A percentile compares a stretch with the other conserved stretches of the same genome.
phyloP scores from a whole-genome alignment of 768 basidiomycete species.

The Hemileccinum impolitum region DNA sequence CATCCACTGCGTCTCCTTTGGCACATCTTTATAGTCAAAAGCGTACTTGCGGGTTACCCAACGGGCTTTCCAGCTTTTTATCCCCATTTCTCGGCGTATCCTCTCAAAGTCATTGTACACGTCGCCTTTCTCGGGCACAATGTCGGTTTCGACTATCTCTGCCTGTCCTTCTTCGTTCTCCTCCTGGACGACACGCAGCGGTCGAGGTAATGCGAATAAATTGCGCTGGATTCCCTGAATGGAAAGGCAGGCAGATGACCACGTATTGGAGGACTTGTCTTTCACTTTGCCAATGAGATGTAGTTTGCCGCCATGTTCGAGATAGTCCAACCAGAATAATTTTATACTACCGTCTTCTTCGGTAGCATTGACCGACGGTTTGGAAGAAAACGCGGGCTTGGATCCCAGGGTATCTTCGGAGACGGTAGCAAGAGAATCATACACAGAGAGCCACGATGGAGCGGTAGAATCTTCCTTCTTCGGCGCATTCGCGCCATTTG shows the following conservation, averaged over 20 bases:
- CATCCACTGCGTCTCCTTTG: slow-evolving; percentile 83
- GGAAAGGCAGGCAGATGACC: slow-evolving; percentile 84
- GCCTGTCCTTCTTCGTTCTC: slow-evolving; percentile 28
- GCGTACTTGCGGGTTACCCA: slow-evolving; percentile 89
- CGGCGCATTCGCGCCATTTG: slow-evolving; percentile 13
- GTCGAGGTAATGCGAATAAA: slow-evolving; percentile 82
- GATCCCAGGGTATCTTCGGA: slow-evolving; percentile 58
- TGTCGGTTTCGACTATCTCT: slow-evolving; percentile 64
- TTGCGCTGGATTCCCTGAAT: slow-evolving; percentile 87
- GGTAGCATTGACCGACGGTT: slow-evolving; percentile 52
- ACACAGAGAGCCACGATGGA: slow-evolving; percentile 71
- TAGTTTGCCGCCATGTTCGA: slow-evolving; percentile 80
- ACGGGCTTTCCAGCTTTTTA: slow-evolving; percentile 77
- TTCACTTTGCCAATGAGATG: slow-evolving; percentile 91
- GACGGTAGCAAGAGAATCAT: slow-evolving; percentile 65
- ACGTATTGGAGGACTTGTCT: slow-evolving; percentile 61
- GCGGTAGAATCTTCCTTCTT: slow-evolving; percentile 46
- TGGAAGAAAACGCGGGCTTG: slow-evolving; percentile 35
- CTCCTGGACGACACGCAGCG: slow-evolving; percentile 46
- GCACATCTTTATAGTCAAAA: slow-evolving; percentile 76
- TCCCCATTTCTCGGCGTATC: slow-evolving; percentile 65
- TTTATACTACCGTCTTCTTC: slow-evolving; percentile 82
- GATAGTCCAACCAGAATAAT: slow-evolving; percentile 97
- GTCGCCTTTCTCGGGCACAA: slow-evolving; percentile 64
- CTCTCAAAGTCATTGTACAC: slow-evolving; percentile 83